A percentile compares a stretch with the other conserved stretches of the same genome.
Evolutionary conservation across 2,329 filamentous ascomycete species (phyloP).

Genomic region (Botrytis aclada): DNA sequence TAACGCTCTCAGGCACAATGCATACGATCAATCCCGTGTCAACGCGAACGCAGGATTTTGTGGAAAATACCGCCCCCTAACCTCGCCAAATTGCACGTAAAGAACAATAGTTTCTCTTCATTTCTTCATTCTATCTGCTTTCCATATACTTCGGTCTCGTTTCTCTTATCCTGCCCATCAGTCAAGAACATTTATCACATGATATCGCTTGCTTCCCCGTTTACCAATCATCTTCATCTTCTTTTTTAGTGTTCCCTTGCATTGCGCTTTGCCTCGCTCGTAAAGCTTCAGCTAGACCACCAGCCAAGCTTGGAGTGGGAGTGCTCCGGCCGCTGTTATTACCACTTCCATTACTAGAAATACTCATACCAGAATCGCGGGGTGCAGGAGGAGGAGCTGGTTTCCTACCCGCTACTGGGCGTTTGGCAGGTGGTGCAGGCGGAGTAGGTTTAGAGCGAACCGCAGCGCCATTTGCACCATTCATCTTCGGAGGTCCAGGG

Average conservation of each 20-base stretch:
- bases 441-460: conserved; percentile 36
- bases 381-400: conserved; percentile 63
- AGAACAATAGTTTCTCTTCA: not conserved
- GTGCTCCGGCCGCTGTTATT: conserved; percentile 65
- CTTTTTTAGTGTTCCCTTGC: conserved; percentile 49
- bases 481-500: conserved; percentile 41
- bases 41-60: not conserved
- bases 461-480: conserved; percentile 41
- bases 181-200: not conserved
- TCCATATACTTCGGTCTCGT: not conserved
- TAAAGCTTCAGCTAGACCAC: conserved; percentile 75
- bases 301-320: conserved; percentile 67
- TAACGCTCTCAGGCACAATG: not conserved
- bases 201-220: not conserved
- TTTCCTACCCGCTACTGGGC: conserved; percentile 69
- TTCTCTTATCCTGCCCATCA: not conserved
- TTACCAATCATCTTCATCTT: conserved; percentile 40
- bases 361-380: conserved; percentile 67
- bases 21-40: not conserved
- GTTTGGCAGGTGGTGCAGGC: conserved; percentile 61
- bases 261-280: conserved; percentile 69
- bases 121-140: conserved; percentile 8
- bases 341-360: conserved; percentile 52
- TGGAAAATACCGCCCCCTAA: not conserved
- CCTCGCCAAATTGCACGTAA: not conserved